Base-by-base conservation (phyloP, 257 asterid genomes). In the Nicotiana noctiflora region DNA sequence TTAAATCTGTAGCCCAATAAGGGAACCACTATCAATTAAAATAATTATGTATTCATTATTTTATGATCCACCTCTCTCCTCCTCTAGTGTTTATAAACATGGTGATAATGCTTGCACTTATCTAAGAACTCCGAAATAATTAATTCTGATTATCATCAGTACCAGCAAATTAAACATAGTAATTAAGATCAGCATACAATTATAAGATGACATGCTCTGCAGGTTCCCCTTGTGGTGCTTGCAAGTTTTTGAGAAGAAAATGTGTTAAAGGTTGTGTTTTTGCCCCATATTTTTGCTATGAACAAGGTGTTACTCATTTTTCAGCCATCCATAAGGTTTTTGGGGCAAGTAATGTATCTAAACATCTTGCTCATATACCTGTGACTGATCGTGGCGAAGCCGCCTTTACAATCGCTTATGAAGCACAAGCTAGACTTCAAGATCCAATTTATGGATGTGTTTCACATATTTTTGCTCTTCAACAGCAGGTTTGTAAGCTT, bases 141-240 rank as follows among this genome's bases (percentile, higher is more conserved):
- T 46, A 49, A 12, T 6, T 46, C 56, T 74, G 61, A 49, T 72
- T 46, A 46, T 3, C 29, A 31, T 40, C 60, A 85, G 34, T 25
- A 65, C 32, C 29, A 82, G 5, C 19, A 56, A 51, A 25, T 70
- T 12, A 51, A 82, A 52, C 8, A 2, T 56, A 56, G 0, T 32
- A 18, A 56, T 56, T 51, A 55, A 59, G 56, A 46, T 10, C 55
- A 14, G 55, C 37, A 44, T 65, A 34, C 77, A 31, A 40, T 40
- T 40, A 40, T 75, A 68, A 81, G 53, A 92, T 94, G 98, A 87
- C 90, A 29, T 91, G 97, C 51, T 83, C 93, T 13, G 49, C 49
- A 40, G 90, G 97, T 31, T 93, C 98, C 9, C 97, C 98, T 21
- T 94, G 91, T 66, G 91, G 88, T 76, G 91, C 91, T 25, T 88